Evolutionary conservation across 495 filamentous ascomycete species (phyloP).

Genomic region (Tuber aestivum): DNA sequence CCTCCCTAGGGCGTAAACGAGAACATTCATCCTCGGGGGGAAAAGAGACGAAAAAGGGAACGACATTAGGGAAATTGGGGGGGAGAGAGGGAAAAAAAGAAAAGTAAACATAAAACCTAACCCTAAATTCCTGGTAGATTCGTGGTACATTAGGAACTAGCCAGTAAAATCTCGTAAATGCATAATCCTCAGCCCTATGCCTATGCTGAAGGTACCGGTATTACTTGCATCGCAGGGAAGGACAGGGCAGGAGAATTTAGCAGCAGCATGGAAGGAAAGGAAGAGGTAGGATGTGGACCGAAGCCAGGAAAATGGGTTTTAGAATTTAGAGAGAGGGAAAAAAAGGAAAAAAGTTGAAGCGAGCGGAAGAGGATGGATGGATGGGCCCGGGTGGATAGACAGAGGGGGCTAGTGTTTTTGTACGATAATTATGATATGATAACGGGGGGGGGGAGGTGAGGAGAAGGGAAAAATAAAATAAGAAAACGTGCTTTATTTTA

Average conservation of each 20-base stretch:
- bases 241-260: neutral
- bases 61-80: neutral
- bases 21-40: too few species aligned
- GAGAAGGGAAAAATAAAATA: neutral
- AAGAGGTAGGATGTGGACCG: neutral
- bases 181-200: neutral
- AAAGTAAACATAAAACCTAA: neutral
- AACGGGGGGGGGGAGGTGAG: neutral
- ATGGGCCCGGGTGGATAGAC: neutral
- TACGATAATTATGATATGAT: neutral
- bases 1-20: too few species aligned
- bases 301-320: constrained; percentile 4
- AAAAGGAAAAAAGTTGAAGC: neutral
- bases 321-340: neutral
- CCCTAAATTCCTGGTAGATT: neutral
- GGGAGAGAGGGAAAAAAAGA: neutral
- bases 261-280: neutral
- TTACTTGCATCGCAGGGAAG: constrained; percentile 1
- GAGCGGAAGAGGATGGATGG: neutral
- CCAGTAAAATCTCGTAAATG: neutral
- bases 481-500: constrained; percentile 4
- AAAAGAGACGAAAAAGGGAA: neutral
- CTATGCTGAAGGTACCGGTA: neutral
- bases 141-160: neutral
- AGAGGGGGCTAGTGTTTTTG: neutral